Evolutionary conservation across 2,329 filamentous ascomycete genomes (phyloP).

Genomic region (Stenocarpella maydis): DNA sequence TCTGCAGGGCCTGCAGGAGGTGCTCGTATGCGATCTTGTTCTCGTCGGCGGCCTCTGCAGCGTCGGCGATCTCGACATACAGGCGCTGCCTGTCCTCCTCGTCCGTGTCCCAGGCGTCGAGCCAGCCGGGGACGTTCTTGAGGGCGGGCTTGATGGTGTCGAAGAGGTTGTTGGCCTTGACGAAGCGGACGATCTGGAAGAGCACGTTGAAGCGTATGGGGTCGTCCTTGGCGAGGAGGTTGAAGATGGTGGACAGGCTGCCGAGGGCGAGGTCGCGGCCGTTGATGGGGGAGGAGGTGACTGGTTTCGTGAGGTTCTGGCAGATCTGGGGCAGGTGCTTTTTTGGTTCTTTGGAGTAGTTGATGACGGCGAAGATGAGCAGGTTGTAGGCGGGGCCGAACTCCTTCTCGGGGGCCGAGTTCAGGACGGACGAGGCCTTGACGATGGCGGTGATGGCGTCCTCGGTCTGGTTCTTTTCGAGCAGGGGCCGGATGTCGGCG

Average conservation of each 20-base stretch:
- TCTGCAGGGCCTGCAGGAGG: conserved; percentile 67
- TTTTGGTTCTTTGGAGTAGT: conserved; percentile 81
- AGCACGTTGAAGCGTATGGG: conserved; percentile 90
- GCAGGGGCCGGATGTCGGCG: conserved; percentile 77
- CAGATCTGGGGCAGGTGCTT: conserved; percentile 89
- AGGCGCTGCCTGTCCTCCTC: conserved; percentile 85
- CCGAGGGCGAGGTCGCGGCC: conserved; percentile 87
- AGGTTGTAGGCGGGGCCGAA: conserved; percentile 97
- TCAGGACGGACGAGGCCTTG: conserved; percentile 78
- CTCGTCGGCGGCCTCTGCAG: conserved; percentile 80
- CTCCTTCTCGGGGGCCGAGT: conserved; percentile 92
- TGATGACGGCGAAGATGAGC: conserved; percentile 86
- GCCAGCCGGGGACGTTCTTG: conserved; percentile 82
- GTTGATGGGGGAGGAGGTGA: conserved; percentile 85
- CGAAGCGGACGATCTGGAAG: conserved; percentile 84
- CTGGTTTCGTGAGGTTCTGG: conserved; percentile 85
- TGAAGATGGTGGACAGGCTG: conserved; percentile 95
- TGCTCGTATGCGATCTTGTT: conserved; percentile 74
- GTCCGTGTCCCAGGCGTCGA: conserved; percentile 82
- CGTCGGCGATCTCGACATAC: conserved; percentile 82
- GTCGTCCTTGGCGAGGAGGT: conserved; percentile 80
- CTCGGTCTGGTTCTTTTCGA: conserved; percentile 80
- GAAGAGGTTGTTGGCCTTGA: conserved; percentile 78
- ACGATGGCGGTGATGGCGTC: conserved; percentile 91
- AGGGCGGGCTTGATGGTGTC: conserved; percentile 86